These are phyloP conservation scores for Psilocybe cubensis DNA, from an alignment of 768 basidiomycete species.

Conservation along the genomic window DNA sequence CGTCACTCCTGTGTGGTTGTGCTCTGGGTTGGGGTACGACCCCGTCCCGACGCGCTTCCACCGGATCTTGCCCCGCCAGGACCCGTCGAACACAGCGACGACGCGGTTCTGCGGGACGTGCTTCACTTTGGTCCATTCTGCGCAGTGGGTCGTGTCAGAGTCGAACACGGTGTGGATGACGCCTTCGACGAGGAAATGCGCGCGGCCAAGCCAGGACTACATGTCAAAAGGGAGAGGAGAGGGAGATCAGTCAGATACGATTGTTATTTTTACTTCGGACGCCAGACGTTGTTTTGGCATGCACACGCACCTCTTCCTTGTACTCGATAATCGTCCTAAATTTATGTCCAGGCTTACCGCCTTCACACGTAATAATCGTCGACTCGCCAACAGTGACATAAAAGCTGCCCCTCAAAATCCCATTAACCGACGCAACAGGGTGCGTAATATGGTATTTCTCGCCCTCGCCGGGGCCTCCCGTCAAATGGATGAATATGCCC, in stretches of 20 bases:
- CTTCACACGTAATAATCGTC: slow-evolving; percentile 80
- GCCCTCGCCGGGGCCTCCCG: slow-evolving; percentile 72
- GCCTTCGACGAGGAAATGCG: slow-evolving; percentile 86
- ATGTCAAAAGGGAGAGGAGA: too few relatives aligned
- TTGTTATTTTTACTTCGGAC: background rate
- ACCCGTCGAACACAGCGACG: slow-evolving; percentile 85
- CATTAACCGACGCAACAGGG: slow-evolving; percentile 89
- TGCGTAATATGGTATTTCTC: slow-evolving; percentile 90
- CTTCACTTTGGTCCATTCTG: slow-evolving; percentile 85
- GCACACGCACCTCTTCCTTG: slow-evolving; percentile 92
- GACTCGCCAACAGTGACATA: slow-evolving; percentile 87
- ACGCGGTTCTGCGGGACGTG: slow-evolving; percentile 82
- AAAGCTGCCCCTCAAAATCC: slow-evolving; percentile 87
- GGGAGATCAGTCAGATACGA: background rate
- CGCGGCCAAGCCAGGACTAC: slow-evolving; percentile 87
- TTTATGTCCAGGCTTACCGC: slow-evolving; percentile 61
- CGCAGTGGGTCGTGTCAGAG: slow-evolving; percentile 55
- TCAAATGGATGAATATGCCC: slow-evolving; percentile 84
- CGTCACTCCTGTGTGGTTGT: slow-evolving; percentile 31
- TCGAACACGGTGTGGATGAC: slow-evolving; percentile 84
- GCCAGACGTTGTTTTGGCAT: too few relatives aligned
- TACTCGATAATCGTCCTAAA: slow-evolving; percentile 89
- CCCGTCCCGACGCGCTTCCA: slow-evolving; percentile 67
- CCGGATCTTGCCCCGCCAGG: slow-evolving; percentile 82
- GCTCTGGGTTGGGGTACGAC: slow-evolving; percentile 35